Evolutionary conservation across 192 early-diverging fungal genomes (phyloP), one percentile per base, ranked within the genome.

Genomic region (Coemansia sp.): DNA sequence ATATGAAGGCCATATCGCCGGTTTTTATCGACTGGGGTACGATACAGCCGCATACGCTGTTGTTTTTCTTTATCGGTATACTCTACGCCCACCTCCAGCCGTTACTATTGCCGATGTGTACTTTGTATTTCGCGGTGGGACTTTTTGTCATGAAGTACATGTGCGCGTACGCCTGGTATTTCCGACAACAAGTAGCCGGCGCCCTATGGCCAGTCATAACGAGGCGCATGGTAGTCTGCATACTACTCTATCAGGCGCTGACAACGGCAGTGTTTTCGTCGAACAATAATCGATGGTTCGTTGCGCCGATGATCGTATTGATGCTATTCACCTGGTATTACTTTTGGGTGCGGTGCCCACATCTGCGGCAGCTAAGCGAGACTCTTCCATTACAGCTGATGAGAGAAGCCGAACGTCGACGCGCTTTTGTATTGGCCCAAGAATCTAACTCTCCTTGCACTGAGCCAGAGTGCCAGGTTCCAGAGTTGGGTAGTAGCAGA

Each of bases 41-140:
- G 27, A 87, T 87, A n/a, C 90, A 91, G 38, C 86, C 92, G 3
- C 84, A 87, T 20, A 86, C 90, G 13, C 79, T 93, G 22, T 84
- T 94, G 52, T 84, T 92, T 20, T 92, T 93, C 75, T 86, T 93
- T 2, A 87, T 94, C 42, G 79, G 89, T 2, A 66, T 94, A 5
- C 87, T 92, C n/a, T 94, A 94, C 76, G 88, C 92, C 15, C 87
- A 89, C 63, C 79, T 94, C 15, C 83, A 85, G 38, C 92, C 93
- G 0, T 72, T 92, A 18, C 87, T 94, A 60, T 71, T 94, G 65
- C 78, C 87, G 20, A 91, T 94, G 86, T 88, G 89, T 20, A 66
- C 84, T 15, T 66, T 93, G 34, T 94, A 92, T 67, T 93, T 89
- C 68, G 61, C 80, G 7, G 36, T 92, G 20, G 85, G 87, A 1